These are phyloP conservation scores for Cryptococcus sp. DNA, from an alignment of 1,284 basidiomycete species.

Conservation along the genomic window DNA sequence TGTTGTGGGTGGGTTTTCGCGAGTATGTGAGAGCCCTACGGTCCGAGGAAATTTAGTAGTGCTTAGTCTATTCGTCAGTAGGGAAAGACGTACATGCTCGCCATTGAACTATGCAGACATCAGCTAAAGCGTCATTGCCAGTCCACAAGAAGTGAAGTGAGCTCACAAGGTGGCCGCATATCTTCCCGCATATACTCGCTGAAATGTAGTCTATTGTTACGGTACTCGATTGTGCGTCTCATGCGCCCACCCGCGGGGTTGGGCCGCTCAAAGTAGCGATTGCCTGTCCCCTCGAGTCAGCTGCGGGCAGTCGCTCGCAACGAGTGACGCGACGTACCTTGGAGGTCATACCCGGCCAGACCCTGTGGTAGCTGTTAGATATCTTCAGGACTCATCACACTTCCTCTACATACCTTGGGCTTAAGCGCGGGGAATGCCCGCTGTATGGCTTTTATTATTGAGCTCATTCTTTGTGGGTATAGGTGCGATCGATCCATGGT, in stretches of 20 bases:
- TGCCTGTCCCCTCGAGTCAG: slow-evolving; percentile 12
- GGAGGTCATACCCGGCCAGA: slow-evolving; percentile 18
- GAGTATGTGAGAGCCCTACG: slow-evolving; percentile 41
- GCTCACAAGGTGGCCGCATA: slow-evolving; percentile 30
- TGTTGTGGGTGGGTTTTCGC: slow-evolving; percentile 32
- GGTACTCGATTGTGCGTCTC: slow-evolving; percentile 34
- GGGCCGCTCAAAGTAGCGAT: slow-evolving; percentile 32
- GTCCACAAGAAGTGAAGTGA: neutral
- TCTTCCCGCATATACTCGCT: slow-evolving; percentile 27
- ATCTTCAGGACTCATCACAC: neutral
- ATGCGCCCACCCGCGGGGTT: slow-evolving; percentile 25
- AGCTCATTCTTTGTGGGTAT: neutral
- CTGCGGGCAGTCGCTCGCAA: neutral
- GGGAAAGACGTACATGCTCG: slow-evolving; percentile 25
- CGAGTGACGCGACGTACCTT: slow-evolving; percentile 8
- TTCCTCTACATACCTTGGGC: neutral
- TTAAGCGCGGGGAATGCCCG: neutral
- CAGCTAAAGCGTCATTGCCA: neutral
- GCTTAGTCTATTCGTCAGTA: neutral
- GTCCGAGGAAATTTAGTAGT: neutral
- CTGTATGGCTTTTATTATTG: neutral
- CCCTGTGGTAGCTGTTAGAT: slow-evolving; percentile 6
- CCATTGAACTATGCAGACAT: slow-evolving; percentile 31
- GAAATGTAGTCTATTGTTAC: slow-evolving; percentile 16
- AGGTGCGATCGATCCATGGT: neutral